phyloP scores from a whole-genome alignment of 2,329 filamentous ascomycete species.

The Xylaria multiplex region DNA sequence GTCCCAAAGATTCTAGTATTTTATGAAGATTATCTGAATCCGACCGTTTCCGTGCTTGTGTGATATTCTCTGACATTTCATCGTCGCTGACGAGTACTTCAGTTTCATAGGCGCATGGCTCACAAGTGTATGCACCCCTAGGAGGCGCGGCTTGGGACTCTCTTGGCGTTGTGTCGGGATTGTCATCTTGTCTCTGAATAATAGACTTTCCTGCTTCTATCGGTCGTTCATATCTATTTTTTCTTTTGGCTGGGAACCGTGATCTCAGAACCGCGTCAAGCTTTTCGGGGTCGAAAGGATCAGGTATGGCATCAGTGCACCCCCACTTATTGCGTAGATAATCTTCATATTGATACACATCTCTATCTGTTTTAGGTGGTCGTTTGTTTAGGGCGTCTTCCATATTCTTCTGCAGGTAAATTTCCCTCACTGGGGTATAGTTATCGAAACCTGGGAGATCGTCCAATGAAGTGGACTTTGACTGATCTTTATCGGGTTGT shows the following conservation, averaged over 20 bases:
- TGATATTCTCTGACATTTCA: slow-evolving; percentile 10
- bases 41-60: neutral
- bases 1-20: too few relatives aligned
- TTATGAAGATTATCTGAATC: neutral
- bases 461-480: neutral
- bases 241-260: neutral
- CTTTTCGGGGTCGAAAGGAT: slow-evolving; percentile 33
- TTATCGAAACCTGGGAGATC: neutral
- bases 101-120: slow-evolving; percentile 21
- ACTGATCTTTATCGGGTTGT: neutral
- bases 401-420: neutral
- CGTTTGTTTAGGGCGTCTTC: neutral
- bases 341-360: slow-evolving; percentile 15
- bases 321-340: slow-evolving; percentile 36
- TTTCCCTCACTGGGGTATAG: slow-evolving; percentile 21
- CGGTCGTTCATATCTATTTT: neutral
- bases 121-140: slow-evolving; percentile 3
- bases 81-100: neutral
- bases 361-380: slow-evolving; percentile 11
- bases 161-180: neutral
- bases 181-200: neutral
- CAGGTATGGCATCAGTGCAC: slow-evolving; percentile 28
- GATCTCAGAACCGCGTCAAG: slow-evolving; percentile 26
- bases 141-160: neutral
- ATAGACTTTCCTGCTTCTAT: neutral